Conservation (phyloP, 73 alveolate genomes). For the Paramecium sonneborni region DNA sequence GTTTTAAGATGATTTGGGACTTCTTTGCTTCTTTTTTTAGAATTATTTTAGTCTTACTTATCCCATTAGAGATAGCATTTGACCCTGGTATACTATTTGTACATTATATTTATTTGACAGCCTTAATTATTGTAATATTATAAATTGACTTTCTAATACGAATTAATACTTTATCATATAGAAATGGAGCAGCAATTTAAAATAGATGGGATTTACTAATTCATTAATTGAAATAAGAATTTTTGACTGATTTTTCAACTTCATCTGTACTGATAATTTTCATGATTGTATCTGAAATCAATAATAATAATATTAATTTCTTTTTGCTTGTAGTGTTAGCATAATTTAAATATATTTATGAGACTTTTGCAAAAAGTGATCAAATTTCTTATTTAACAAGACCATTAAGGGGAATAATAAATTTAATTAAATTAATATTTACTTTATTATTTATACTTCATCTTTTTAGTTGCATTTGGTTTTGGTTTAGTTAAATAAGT, state of each 20-base stretch:
- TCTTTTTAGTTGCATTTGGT: slow-evolving; percentile 29
- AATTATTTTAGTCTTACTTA: neutral
- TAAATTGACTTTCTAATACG: no score
- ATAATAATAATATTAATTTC: no score
- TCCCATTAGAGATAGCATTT: neutral
- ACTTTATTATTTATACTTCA: neutral
- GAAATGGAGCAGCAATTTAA: no score
- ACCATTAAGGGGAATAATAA: slow-evolving; percentile 13
- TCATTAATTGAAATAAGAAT: no score
- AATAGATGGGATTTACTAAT: no score
- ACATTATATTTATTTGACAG: neutral
- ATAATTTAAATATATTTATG: slow-evolving; percentile 1
- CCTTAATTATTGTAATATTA: neutral
- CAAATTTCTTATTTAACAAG: neutral
- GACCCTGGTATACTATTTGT: neutral
- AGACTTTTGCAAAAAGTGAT: neutral
- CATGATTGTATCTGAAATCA: no score
- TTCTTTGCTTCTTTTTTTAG: neutral
- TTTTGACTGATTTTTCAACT: no score
- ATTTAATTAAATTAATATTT: neutral
- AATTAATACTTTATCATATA: no score
- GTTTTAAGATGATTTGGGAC: slow-evolving; percentile 13
- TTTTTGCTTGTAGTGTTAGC: neutral
- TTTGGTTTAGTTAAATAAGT: neutral
- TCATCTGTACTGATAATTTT: no score